Evolutionary conservation across 208 protist species (phyloP).

Genomic region (Leptomonas pyrrhocoris): DNA sequence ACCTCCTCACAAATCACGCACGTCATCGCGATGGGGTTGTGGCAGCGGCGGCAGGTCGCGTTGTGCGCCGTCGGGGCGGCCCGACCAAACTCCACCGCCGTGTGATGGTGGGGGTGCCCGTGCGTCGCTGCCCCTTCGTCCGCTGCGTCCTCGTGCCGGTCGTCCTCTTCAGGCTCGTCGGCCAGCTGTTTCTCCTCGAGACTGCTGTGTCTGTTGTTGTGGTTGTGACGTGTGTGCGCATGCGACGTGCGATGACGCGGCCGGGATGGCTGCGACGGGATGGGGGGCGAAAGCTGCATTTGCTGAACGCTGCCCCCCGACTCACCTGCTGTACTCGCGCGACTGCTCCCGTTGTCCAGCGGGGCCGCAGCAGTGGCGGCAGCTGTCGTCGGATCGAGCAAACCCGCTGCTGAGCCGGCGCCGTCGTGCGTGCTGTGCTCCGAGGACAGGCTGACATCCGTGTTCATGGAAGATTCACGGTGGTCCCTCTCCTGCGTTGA

Average conservation of each 20-base stretch:
- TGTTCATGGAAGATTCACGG: constrained; percentile 1
- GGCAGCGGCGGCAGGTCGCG: constrained; percentile 57
- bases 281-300: not conserved
- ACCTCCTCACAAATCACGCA: constrained; percentile 86
- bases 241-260: not conserved
- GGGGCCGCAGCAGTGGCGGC: not conserved
- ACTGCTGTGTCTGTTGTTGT: constrained; percentile 11
- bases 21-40: constrained; percentile 49
- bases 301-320: not conserved
- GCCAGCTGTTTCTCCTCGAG: constrained; percentile 1
- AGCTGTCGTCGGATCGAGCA: not conserved
- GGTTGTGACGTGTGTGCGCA: not conserved
- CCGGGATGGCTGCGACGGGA: not conserved
- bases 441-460: constrained; percentile 20
- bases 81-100: constrained; percentile 16
- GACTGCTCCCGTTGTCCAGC: not conserved
- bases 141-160: not conserved
- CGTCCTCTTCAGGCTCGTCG: not conserved
- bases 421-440: constrained; percentile 14
- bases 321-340: not conserved
- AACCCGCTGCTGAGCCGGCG: not conserved
- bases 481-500: not conserved
- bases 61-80: constrained; percentile 43
- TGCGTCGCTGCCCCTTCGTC: constrained; percentile 16
- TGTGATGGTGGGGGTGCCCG: constrained; percentile 8